A percentile compares a stretch with the other conserved stretches of the same genome.
Conservation (phyloP, 2,329 filamentous ascomycete species). For the Fusarium armeniacum region DNA sequence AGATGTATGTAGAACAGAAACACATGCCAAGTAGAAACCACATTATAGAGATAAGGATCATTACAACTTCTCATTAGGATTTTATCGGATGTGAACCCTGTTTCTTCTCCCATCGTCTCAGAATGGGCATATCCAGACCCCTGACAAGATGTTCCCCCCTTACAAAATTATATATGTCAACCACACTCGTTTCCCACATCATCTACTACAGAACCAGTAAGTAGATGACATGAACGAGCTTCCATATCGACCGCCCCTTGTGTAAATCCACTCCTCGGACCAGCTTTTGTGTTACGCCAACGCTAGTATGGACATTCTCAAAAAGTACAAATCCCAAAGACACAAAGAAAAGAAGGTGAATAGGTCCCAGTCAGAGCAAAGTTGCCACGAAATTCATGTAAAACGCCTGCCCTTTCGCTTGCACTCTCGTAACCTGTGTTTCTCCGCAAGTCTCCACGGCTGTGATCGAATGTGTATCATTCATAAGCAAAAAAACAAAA, state of each 20-base stretch:
- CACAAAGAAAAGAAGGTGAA: conserved; percentile 29
- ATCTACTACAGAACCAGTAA: conserved; percentile 14
- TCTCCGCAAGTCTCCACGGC: conserved; percentile 28
- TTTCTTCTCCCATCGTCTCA: conserved; percentile 13
- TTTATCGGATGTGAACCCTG: conserved; percentile 19
- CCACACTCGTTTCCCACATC: conserved; percentile 14
- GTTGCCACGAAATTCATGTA: conserved; percentile 24
- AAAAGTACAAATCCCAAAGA: conserved; percentile 34
- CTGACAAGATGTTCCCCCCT: conserved; percentile 3
- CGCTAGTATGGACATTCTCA: conserved; percentile 51
- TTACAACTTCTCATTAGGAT: conserved; percentile 45
- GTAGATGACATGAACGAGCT: conserved; percentile 27
- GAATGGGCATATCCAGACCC: conserved; percentile 18
- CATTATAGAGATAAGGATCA: conserved; percentile 34
- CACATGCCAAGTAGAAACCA: conserved; percentile 3
- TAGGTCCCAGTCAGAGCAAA: conserved; percentile 4
- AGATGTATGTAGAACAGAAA: background rate
- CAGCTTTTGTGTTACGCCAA: conserved; percentile 52
- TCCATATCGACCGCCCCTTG: conserved; percentile 15
- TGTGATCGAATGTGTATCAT: conserved; percentile 25
- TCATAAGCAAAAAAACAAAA: conserved; percentile 19
- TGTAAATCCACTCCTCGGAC: conserved; percentile 30
- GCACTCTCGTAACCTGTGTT: conserved; percentile 29
- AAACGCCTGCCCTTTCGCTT: conserved; percentile 43
- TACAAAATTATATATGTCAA: conserved; percentile 37